Conservation (phyloP, 495 filamentous ascomycete species). For the Tricharina praecox region DNA sequence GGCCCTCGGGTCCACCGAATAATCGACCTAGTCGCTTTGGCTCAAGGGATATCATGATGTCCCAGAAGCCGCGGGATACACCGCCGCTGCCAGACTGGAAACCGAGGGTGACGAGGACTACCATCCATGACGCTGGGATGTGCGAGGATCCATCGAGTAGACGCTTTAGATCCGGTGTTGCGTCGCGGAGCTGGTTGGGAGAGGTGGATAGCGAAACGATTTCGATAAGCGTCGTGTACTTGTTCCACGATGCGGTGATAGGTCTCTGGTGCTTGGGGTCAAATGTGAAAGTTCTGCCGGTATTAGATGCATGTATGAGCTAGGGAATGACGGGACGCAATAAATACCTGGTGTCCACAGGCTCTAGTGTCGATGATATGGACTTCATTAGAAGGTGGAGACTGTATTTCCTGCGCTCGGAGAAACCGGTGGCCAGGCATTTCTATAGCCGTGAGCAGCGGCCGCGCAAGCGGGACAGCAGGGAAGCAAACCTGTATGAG, state of each 20-base stretch:
- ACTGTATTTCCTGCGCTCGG: conserved; percentile 32
- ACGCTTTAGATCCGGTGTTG: conserved; percentile 14
- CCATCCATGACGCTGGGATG: conserved; percentile 20
- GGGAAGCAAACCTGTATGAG: conserved; percentile 21
- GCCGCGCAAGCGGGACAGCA: neutral
- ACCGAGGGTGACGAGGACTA: conserved; percentile 16
- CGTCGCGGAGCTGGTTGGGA: conserved; percentile 23
- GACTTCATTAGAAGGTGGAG: conserved; percentile 31
- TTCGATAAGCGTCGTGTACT: conserved; percentile 22
- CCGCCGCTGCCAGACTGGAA: conserved; percentile 16
- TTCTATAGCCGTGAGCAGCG: conserved; percentile 5
- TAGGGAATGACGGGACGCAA: conserved; percentile 6
- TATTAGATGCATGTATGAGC: neutral
- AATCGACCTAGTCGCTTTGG: conserved; percentile 7
- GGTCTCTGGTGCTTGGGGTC: conserved; percentile 2
- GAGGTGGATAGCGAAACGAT: conserved; percentile 22
- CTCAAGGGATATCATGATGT: conserved; percentile 12
- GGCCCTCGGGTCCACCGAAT: conserved; percentile 7
- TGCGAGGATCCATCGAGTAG: conserved; percentile 12
- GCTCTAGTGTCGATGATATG: conserved; percentile 15
- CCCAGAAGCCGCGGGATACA: conserved; percentile 17
- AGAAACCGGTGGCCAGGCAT: conserved; percentile 29
- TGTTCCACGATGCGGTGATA: conserved; percentile 13
- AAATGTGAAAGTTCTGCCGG: conserved; percentile 1
- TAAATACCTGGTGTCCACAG: conserved; percentile 15